phyloP scores from a whole-genome alignment of 495 filamentous ascomycete species.

The Aspergillus nidulans region DNA sequence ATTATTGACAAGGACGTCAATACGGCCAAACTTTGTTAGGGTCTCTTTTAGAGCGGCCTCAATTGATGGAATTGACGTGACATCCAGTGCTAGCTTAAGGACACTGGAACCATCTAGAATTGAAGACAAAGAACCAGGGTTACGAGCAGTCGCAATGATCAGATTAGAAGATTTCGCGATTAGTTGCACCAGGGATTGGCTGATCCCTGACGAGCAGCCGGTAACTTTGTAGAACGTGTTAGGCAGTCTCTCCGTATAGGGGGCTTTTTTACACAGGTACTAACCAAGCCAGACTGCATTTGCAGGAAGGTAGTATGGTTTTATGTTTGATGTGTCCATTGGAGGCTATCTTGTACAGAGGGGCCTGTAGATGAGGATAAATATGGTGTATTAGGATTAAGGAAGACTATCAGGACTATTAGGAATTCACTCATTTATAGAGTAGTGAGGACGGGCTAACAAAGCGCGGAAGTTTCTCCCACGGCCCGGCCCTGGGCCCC shows the following conservation, averaged over 20 bases:
- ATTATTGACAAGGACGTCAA: slow-evolving; percentile 56
- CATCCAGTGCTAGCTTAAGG: neutral
- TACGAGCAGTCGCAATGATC: neutral
- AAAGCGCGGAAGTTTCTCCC: no score
- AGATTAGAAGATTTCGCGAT: slow-evolving; percentile 33
- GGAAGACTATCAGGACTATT: no score
- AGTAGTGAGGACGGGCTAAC: no score
- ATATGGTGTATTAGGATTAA: no score
- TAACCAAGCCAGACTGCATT: slow-evolving; percentile 50
- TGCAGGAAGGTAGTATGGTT: slow-evolving; percentile 40
- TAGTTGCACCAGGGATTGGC: slow-evolving; percentile 34
- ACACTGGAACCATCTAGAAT: neutral
- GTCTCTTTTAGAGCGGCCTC: slow-evolving; percentile 37
- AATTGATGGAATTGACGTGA: slow-evolving; percentile 11
- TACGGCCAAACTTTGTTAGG: slow-evolving; percentile 22
- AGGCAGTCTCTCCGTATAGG: neutral
- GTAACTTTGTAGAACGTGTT: neutral
- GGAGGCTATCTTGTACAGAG: no score
- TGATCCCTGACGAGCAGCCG: slow-evolving; percentile 24
- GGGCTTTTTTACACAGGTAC: slow-evolving; percentile 1
- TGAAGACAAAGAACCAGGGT: neutral
- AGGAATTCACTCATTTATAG: no score
- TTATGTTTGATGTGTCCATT: slow-evolving; percentile 24
- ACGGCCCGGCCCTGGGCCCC: no score
- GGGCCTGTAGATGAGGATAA: no score